Base-by-base conservation (phyloP, 192 early-diverging fungal genomes). In the Allomyces macrogynus region DNA sequence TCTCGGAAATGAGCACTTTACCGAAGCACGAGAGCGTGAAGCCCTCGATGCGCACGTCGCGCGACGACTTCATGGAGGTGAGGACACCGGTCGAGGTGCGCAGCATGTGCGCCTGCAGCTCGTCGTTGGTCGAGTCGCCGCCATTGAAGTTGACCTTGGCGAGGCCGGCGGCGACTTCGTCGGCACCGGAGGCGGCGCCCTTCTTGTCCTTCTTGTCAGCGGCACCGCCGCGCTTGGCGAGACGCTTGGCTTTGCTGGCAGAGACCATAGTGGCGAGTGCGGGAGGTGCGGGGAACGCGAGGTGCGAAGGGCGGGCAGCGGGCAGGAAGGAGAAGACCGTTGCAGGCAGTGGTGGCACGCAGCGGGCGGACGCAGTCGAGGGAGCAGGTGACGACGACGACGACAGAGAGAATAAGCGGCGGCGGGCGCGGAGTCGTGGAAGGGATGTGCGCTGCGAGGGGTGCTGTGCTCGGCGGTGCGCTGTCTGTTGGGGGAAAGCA, bases 41-140 rank as follows among this genome's bases (percentile, higher is more conserved):
- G 18, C 83, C 86, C 73, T 97, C 93, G 64, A 97, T 90, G 80
- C 93, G 91, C 70, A 96, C 85, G 81, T 99, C 96, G 65, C 93
- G 79, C n/a, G 90, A 90, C 69, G 84, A 81, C 69, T 82, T 83
- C 70, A 92, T 86, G 8, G 92, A 92, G 9, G 90, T 87, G 43
- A 94, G 80, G 12, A 97, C 92, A 73, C 96, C 96, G 64, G 90
- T 86, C 7, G 87, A 82, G 43, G 87, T 88, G 68, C 94, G 84
- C 78, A 92, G 91, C 27, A 75, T 77, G 25, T 87, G 80, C 40
- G 92, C 72, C 70, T 79, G 77, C 61, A 87, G 75, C 65, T 84
- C 72, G 60, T 73, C 72, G 66, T 81, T 71, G 20, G 75, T 62
- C 40, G 83, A 63, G 60, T 75, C 73, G 40, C 16, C 12, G 49